Evolutionary conservation across 306 rosid species (phyloP), one percentile per base, ranked within the genome.

Genomic region (Heteromeles arbutifolia): DNA sequence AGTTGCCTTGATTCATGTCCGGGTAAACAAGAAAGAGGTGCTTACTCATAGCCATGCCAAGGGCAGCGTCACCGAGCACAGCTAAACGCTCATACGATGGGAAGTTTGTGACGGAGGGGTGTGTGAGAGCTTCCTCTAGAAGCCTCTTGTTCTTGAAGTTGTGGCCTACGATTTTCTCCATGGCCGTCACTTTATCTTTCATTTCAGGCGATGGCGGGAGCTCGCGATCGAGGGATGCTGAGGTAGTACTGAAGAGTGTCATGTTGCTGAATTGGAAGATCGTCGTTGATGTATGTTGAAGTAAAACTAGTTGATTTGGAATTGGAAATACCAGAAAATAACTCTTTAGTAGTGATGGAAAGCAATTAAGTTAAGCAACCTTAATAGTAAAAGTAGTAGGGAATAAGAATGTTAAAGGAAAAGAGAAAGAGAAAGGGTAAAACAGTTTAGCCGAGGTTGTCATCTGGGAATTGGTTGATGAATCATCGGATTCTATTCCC

Each of bases 81-180:
- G 91, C 97, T 3, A 93, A 90, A 8, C 96, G 90, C 39, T 93
- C 81, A 29, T 88, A 93, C 7, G 93, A 82, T 0, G 13, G 5
- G 1, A 78, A 43, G 3, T 65, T 72, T 1, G 79, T 0, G 72
- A 28, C 79, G 1, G 98, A 93, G 13, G 90, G 37, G 82, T 93
- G 98, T 4, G 97, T 93, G 3, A 93, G 84, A 1, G 97, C 97
- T 24, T 91, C 86, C 69, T 86, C 90, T 2, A 93, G 80, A 43
- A 93, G 91, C 77, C 68, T 83, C 86, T 76, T 81, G 79, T 86
- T 73, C 32, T 21, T 70, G 77, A 93, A 93, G 0, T 22, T 43
- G 81, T 93, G 82, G 0, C 70, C 28, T n/a, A 90, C 11, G 17
- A 82, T 85, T 0, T 19, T 34, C 78, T 93, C 94, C 21, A 82